These are phyloP conservation scores for Crithidia bombi DNA, from an alignment of 208 protist genomes.

Conservation along the genomic window DNA sequence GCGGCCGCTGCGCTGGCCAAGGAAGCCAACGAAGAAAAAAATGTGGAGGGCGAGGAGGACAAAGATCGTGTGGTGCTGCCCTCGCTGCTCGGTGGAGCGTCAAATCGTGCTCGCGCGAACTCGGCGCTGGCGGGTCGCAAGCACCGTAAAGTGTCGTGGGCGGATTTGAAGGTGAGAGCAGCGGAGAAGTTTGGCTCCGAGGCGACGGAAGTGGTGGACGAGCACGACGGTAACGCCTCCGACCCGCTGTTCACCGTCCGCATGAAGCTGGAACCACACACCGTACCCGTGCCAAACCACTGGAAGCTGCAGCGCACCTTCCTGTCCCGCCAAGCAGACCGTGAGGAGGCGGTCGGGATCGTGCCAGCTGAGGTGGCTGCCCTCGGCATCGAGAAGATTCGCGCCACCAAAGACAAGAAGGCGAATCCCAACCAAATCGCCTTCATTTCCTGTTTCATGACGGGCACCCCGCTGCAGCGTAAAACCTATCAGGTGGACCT, in stretches of 20 bases:
- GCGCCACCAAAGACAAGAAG: conserved; percentile 97
- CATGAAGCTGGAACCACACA: conserved; percentile 92
- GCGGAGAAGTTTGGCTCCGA: conserved; percentile 43
- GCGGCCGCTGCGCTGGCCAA: conserved; percentile 8
- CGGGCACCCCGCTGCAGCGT: conserved; percentile 95
- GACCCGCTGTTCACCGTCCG: conserved; percentile 97
- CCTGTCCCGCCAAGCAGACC: conserved; percentile 94
- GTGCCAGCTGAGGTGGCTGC: conserved; percentile 95
- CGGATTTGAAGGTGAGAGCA: conserved; percentile 62
- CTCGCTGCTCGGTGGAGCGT: conserved; percentile 6
- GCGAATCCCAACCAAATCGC: conserved; percentile 97
- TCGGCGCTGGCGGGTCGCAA: conserved; percentile 42
- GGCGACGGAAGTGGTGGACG: conserved; percentile 92
- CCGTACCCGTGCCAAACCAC: conserved; percentile 97
- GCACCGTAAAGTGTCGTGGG: conserved; percentile 62
- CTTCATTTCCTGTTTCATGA: conserved; percentile 98
- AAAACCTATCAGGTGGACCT: conserved; percentile 86
- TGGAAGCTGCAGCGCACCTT: conserved; percentile 98
- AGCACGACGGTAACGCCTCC: conserved; percentile 96
- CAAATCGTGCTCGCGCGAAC: background rate
- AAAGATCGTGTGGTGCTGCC: conserved; percentile 44
- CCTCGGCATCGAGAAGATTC: conserved; percentile 95
- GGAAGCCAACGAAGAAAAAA: background rate
- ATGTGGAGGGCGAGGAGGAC: conserved; percentile 34
- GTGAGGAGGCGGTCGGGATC: conserved; percentile 94